Conservation (phyloP, 2,329 filamentous ascomycete species). For the Alternaria sp. region DNA sequence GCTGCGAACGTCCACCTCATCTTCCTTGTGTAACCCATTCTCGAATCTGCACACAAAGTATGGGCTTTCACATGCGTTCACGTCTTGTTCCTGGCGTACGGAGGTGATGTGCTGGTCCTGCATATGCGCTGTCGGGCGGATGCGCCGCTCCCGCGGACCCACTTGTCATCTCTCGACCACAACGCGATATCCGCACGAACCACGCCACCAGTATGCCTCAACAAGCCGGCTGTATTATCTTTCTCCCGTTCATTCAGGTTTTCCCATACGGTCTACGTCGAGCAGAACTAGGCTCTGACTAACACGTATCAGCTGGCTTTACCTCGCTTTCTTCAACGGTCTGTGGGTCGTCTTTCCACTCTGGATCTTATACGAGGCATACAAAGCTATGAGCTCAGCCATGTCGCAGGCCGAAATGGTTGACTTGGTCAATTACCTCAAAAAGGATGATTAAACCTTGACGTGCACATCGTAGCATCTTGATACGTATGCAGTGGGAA, state of each 20-base stretch:
- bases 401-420: conserved; percentile 49
- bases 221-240: not conserved
- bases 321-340: conserved; percentile 69
- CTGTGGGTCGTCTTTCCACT: conserved; percentile 67
- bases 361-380: conserved; percentile 63
- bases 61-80: not conserved
- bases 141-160: conserved; percentile 17
- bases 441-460: conserved; percentile 32
- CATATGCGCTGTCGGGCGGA: conserved; percentile 20
- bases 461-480: not conserved
- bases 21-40: not conserved
- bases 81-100: conserved; percentile 1
- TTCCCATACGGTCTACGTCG: not conserved
- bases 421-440: conserved; percentile 47
- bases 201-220: not conserved
- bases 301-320: conserved; percentile 58
- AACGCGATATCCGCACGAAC: conserved; percentile 1
- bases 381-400: conserved; percentile 51
- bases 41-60: not conserved
- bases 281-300: not conserved
- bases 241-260: not conserved
- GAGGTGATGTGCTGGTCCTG: conserved; percentile 22
- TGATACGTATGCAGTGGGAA: not conserved
- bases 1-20: not conserved
- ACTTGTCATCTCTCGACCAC: conserved; percentile 16